Base-by-base conservation (phyloP, 495 filamentous ascomycete species). In the Chaetomium fimeti region DNA sequence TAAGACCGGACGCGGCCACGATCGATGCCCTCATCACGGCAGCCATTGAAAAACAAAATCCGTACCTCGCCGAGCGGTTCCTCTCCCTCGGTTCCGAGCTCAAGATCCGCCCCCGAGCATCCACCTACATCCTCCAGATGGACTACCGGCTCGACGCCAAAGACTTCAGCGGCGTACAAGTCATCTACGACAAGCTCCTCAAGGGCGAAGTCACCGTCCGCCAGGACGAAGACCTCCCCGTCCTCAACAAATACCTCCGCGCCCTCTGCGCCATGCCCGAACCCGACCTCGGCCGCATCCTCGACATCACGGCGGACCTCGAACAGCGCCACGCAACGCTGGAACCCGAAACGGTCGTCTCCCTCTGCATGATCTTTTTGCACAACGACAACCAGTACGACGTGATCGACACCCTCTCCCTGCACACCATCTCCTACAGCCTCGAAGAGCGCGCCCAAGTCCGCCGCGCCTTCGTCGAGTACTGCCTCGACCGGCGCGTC, bases 11-110 rank as follows among this genome's bases (percentile, higher is more conserved):
- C 54, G 87, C 86, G n/a, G 76, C 79, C 4, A 89, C 88, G 38
- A 87, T 96, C 61, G 93, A 96, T 69, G 72, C 73, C 40, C 81
- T 98, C 22, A 79, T 97, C n/a, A 82, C 81, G 47, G 86, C 88
- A 63, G 90, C 92, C 42, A 89, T 88, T 67, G 82, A 83, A n/a
- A 78, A 78, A 38, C 78, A 85, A 29, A 87, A 93, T 65, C 83
- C 88, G 0, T 88, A 89, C 60, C 76, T 89, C 20, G 91, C 89
- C 8, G 85, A 89, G 63, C 80, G 88, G n/a, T 93, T 90, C 66
- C 78, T 89, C 54, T 73, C 76, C 11, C 75, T 96, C 20, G 86
- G 84, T 2, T 59, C 80, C 9, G 85, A 88, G 66, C 82, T 87
- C 68, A 82, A 79, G 5, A 84, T 96, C 22, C 62, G 78, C 47